Evolutionary conservation across 1,284 basidiomycete genomes (phyloP).

Genomic region (Ceratobasidium sp.): DNA sequence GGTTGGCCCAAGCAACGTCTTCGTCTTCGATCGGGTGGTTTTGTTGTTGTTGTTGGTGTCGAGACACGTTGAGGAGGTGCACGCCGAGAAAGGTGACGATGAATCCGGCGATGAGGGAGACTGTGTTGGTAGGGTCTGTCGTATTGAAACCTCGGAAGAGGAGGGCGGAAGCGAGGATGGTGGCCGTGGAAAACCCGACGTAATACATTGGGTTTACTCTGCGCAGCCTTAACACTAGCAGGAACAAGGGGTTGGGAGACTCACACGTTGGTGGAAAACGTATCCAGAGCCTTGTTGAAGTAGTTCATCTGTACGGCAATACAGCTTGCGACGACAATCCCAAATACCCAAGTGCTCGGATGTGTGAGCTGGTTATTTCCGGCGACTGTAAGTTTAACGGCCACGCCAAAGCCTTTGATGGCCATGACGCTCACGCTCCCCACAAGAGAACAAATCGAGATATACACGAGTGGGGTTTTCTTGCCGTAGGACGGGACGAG

Average conservation of each 20-base stretch:
- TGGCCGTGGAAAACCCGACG: conserved; percentile 97
- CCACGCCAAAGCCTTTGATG: conserved; percentile 95
- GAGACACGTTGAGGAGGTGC: conserved; percentile 86
- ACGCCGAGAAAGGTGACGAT: conserved; percentile 91
- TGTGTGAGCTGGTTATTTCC: conserved; percentile 97
- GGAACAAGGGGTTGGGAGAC: conserved; percentile 47
- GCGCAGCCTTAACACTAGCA: conserved; percentile 4
- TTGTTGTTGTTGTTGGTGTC: conserved; percentile 58
- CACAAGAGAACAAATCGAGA: conserved; percentile 90
- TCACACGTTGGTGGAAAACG: conserved; percentile 97
- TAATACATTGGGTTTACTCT: conserved; percentile 99
- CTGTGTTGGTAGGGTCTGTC: conserved; percentile 76
- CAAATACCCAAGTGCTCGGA: conserved; percentile 94
- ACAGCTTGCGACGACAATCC: conserved; percentile 80
- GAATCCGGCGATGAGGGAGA: conserved; percentile 88
- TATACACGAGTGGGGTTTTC: conserved; percentile 88
- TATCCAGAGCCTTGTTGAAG: conserved; percentile 98
- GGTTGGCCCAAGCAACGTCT: conserved; percentile 47
- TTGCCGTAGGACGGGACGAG: conserved; percentile 89
- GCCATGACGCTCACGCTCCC: conserved; percentile 92
- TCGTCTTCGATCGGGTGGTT: conserved; percentile 50
- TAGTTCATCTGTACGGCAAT: conserved; percentile 98
- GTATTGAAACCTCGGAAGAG: conserved; percentile 98
- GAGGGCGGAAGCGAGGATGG: conserved; percentile 92
- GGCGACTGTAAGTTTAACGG: conserved; percentile 91